Evolutionary conservation across 805 yeast species (phyloP).

Genomic region (Candida andamanensis): DNA sequence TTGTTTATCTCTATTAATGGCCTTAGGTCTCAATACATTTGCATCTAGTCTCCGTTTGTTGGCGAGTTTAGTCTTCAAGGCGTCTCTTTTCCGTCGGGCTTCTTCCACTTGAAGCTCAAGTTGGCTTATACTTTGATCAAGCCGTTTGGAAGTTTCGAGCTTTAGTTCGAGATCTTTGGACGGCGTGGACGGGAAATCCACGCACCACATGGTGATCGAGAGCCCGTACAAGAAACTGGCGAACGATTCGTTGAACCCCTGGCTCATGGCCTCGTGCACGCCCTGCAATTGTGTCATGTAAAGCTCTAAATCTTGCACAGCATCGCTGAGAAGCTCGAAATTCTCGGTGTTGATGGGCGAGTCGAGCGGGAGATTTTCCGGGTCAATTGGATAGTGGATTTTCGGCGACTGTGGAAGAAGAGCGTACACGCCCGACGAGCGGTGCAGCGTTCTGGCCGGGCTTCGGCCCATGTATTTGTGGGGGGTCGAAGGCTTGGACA

Average conservation of each 20-base stretch:
- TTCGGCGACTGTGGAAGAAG: conserved; percentile 39
- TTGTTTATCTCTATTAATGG: neutral
- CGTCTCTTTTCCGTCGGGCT: conserved; percentile 20
- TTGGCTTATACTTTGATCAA: conserved; percentile 17
- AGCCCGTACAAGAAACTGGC: conserved; percentile 74
- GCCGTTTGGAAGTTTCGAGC: conserved; percentile 18
- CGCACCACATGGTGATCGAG: conserved; percentile 84
- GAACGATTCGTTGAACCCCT: conserved; percentile 69
- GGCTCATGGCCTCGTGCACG: conserved; percentile 56
- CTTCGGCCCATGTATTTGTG: no score
- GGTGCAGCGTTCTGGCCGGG: no score
- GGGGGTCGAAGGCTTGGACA: no score
- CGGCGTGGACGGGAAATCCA: conserved; percentile 54
- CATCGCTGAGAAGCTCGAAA: conserved; percentile 43
- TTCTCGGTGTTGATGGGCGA: conserved; percentile 33
- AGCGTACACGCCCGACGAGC: conserved; percentile 34
- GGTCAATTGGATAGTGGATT: conserved; percentile 40
- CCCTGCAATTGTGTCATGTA: conserved; percentile 53
- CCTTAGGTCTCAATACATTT: conserved; percentile 5
- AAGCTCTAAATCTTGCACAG: conserved; percentile 50
- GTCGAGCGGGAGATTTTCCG: conserved; percentile 39
- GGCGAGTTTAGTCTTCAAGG: conserved; percentile 15
- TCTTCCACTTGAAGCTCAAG: conserved; percentile 16
- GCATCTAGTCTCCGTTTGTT: conserved; percentile 4
- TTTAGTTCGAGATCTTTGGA: conserved; percentile 29